Evolutionary conservation across 2,329 filamentous ascomycete genomes (phyloP).

Genomic region (Phaeosphaeria sp.): DNA sequence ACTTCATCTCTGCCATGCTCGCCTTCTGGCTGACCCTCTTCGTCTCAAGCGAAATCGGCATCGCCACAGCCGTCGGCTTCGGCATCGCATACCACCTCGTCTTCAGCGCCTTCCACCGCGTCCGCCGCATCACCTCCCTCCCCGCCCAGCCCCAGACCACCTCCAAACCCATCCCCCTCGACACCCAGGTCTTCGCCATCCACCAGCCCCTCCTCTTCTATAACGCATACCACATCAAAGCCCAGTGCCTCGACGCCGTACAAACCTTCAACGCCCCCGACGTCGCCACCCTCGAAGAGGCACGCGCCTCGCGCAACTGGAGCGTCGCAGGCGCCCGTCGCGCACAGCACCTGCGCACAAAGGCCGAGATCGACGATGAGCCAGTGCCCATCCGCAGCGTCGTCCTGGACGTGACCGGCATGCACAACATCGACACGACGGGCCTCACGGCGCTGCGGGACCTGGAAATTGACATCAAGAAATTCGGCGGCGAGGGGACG

Average conservation of each 20-base stretch:
- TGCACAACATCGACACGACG: constrained; percentile 62
- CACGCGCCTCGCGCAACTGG: constrained; percentile 58
- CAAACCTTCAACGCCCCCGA: constrained; percentile 55
- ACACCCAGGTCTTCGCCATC: constrained; percentile 64
- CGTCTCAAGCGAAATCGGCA: constrained; percentile 65
- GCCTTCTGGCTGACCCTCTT: constrained; percentile 71
- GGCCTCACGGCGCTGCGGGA: constrained; percentile 58
- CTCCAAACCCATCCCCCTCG: constrained; percentile 46
- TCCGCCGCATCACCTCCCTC: constrained; percentile 31
- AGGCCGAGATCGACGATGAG: constrained; percentile 41
- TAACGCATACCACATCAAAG: constrained; percentile 63
- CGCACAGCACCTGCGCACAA: constrained; percentile 54
- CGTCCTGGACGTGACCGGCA: constrained; percentile 60
- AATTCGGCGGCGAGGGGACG: constrained; percentile 56
- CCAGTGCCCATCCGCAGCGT: constrained; percentile 55
- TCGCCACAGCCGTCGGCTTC: constrained; percentile 63
- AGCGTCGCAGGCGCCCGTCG: constrained; percentile 60
- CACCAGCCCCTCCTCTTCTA: constrained; percentile 66
- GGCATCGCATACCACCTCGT: constrained; percentile 61
- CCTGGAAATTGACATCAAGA: constrained; percentile 56
- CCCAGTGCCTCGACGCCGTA: constrained; percentile 57
- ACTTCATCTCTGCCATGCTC: constrained; percentile 69
- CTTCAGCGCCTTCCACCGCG: constrained; percentile 62
- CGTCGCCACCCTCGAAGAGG: constrained; percentile 46
- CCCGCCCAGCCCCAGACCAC: constrained; percentile 9